A percentile compares a stretch with the other conserved stretches of the same genome.
Evolutionary conservation across 2,329 filamentous ascomycete genomes (phyloP).

Genomic region (Aspergillus novoparasiticus): DNA sequence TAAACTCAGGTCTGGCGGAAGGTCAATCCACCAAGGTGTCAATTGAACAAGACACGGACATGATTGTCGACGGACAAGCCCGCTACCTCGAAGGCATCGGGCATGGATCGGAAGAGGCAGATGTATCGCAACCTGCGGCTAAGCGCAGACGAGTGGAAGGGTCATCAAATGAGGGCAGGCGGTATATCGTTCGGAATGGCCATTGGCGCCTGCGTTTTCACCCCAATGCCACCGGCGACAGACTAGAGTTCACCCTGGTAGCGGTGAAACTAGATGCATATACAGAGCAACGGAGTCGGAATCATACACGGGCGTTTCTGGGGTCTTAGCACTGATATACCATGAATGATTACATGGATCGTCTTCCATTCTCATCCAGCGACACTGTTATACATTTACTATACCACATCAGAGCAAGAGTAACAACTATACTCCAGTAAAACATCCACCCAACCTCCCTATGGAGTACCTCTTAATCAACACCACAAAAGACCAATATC

Average conservation of each 20-base stretch:
- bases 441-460: background rate
- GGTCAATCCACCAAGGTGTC: conserved; percentile 23
- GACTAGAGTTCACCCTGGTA: conserved; percentile 71
- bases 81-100: conserved; percentile 6
- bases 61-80: conserved; percentile 43
- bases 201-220: conserved; percentile 75
- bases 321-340: conserved; percentile 11
- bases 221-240: conserved; percentile 44
- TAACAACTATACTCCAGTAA: background rate
- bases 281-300: conserved; percentile 67
- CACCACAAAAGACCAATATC: no score
- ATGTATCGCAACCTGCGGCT: background rate
- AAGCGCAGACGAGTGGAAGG: conserved; percentile 22
- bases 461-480: no score
- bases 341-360: background rate
- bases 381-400: background rate
- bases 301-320: conserved; percentile 67
- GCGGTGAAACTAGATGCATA: conserved; percentile 77
- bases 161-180: conserved; percentile 27
- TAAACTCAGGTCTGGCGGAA: conserved; percentile 47
- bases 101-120: conserved; percentile 1
- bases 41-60: conserved; percentile 56
- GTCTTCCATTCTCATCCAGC: background rate
- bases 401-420: background rate
- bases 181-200: conserved; percentile 67